Percentiles rank a stretch among this genome's conserved stretches.
phyloP scores from a whole-genome alignment of 78 protist species.

The Dictyostelium capitatum region DNA sequence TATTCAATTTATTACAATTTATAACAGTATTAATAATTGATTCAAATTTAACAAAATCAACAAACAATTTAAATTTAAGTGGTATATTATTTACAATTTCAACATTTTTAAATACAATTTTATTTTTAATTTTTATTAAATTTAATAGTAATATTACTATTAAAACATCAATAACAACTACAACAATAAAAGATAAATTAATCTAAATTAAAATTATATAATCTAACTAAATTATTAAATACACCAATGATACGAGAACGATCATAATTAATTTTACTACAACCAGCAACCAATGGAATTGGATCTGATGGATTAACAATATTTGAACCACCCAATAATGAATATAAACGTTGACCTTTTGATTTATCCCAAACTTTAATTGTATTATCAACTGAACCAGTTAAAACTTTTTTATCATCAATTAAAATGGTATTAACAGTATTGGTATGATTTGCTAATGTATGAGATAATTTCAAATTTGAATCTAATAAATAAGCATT shows the following conservation, averaged over 20 bases:
- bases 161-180: too few relatives aligned
- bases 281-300: slow-evolving; percentile 12
- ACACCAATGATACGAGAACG: slow-evolving; percentile 57
- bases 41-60: too few relatives aligned
- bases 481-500: background rate
- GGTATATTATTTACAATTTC: too few relatives aligned
- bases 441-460: background rate
- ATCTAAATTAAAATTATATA: slow-evolving; percentile 67
- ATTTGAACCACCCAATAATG: slow-evolving; percentile 79
- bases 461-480: background rate
- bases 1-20: too few relatives aligned
- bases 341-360: slow-evolving; percentile 38
- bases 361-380: slow-evolving; percentile 76
- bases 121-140: too few relatives aligned
- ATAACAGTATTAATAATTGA: too few relatives aligned
- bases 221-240: slow-evolving; percentile 60
- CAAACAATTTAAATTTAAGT: too few relatives aligned
- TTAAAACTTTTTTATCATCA: slow-evolving; percentile 57
- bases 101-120: too few relatives aligned
- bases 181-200: background rate
- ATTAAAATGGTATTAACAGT: slow-evolving; percentile 21
- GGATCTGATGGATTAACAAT: slow-evolving; percentile 13
- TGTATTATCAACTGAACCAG: slow-evolving; percentile 67
- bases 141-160: too few relatives aligned
- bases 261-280: slow-evolving; percentile 44